Conservation (phyloP, 345 rosid species). For the Trapa bicornis region DNA sequence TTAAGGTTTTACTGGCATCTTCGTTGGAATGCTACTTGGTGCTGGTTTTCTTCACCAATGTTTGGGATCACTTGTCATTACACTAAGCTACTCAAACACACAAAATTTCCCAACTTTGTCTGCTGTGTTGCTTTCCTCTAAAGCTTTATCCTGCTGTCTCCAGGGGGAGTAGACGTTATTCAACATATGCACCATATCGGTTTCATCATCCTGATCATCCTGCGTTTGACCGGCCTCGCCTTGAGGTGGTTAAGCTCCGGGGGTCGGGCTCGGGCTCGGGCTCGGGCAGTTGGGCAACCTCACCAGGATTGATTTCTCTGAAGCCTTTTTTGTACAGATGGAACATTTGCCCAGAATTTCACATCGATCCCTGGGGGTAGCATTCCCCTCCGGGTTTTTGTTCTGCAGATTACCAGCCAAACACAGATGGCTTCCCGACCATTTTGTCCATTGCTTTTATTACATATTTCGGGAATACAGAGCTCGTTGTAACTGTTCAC, state of each 20-base stretch:
- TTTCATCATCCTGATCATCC: constrained; percentile 34
- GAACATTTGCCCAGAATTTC: not conserved
- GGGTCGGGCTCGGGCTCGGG: constrained; percentile 49
- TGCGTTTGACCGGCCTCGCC: constrained; percentile 47
- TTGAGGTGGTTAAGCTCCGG: constrained; percentile 41
- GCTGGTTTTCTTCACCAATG: not conserved
- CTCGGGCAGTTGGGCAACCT: constrained; percentile 32
- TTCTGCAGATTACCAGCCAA: not conserved
- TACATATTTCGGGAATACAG: no score
- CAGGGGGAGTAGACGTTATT: constrained; percentile 49
- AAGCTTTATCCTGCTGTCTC: constrained; percentile 1
- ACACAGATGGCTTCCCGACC: not conserved
- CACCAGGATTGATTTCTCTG: constrained; percentile 17
- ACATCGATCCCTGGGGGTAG: not conserved
- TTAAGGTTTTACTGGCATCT: not conserved
- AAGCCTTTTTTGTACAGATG: not conserved
- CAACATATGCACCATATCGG: constrained; percentile 53
- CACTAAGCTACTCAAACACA: not conserved
- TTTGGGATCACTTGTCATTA: not conserved
- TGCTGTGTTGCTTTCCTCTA: not conserved
- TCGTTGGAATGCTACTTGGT: not conserved
- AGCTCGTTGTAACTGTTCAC: no score
- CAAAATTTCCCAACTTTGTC: not conserved
- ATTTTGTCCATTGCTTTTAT: no score
- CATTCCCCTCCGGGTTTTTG: not conserved